Conservation (phyloP, 331 rosid species). For the Rhamnella rubrinervis region DNA sequence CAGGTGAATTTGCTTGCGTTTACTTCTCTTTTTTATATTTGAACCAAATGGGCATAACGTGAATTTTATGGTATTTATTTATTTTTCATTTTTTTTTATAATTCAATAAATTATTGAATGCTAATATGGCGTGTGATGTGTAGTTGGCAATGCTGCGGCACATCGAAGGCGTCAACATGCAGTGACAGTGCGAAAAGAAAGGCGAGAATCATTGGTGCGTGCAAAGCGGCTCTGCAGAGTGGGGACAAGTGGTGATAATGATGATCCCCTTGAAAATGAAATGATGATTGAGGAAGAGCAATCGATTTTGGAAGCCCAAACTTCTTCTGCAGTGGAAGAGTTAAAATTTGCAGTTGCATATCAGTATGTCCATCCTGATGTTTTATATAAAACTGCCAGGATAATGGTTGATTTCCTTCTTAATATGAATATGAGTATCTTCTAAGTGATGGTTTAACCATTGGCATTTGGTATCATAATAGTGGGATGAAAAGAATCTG, state of each 20-base stretch:
- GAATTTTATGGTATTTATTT: neutral
- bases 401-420: neutral
- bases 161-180: conserved; percentile 70
- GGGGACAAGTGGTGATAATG: conserved; percentile 42
- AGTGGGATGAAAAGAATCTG: neutral
- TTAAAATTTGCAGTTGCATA: conserved; percentile 61
- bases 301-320: conserved; percentile 76
- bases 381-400: neutral
- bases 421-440: neutral
- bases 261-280: conserved; percentile 41
- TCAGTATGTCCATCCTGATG: conserved; percentile 54
- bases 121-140: conserved; percentile 17
- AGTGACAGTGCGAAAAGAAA: conserved; percentile 68
- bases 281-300: conserved; percentile 79
- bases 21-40: neutral
- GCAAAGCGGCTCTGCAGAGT: conserved; percentile 85
- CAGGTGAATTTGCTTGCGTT: neutral
- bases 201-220: conserved; percentile 75
- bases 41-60: neutral
- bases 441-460: neutral
- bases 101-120: conserved; percentile 2
- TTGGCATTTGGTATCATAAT: neutral
- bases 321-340: conserved; percentile 70
- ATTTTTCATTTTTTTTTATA: neutral
- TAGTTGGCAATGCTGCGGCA: conserved; percentile 75